Base-by-base conservation (phyloP, 169 alveolate species). In the Cryptosporidium canis region DNA sequence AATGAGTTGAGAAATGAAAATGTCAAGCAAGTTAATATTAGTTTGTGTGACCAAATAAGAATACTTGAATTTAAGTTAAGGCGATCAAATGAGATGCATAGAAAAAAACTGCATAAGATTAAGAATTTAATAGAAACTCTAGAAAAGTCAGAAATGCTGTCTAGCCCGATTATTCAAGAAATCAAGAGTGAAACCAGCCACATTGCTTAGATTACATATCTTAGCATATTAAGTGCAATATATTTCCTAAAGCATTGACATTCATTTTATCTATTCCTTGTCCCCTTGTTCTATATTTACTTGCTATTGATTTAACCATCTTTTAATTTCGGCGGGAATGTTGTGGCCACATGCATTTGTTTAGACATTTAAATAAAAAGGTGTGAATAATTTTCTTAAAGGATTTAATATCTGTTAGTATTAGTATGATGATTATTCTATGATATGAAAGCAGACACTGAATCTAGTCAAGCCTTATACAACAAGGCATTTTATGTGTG, bases 401-500 rank as follows among this genome's bases (percentile, higher is more conserved):
- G 35, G n/a, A 51, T 51, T 1, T 51, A 51, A 51, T 51, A 18
- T 7, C 63, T 51, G 9, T 12, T 48, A 6, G 12, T 51, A 51
- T 6, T 51, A 51, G 24, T 33, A 61, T 33, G 41, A 61, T 31
- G 68, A 61, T 33, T 35, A 27, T 35, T 61, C 31, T 61, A 31
- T 61, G 68, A 61, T 16, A 61, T 61, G 68, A 61, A 61, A 21
- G 31, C 45, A 29, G 47, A 61, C n/a, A 61, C 48, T 27, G 68
- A 61, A 29, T 61, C 68, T 61, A 31, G 14, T 33, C 21, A 61
- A 61, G 14, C 68, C n/a, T 51, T 51, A 51, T 33, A 31, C 33
- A 31, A 29, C 24, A 77, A 45, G 44, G 87, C 87, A 61, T 77
- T 77, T 29, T 77, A 77, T 77, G 72, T 77, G n/a, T 77, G 87